Evolutionary conservation across 176 grass and related monocot genomes (phyloP).

Genomic region (Musa schizocarpa): DNA sequence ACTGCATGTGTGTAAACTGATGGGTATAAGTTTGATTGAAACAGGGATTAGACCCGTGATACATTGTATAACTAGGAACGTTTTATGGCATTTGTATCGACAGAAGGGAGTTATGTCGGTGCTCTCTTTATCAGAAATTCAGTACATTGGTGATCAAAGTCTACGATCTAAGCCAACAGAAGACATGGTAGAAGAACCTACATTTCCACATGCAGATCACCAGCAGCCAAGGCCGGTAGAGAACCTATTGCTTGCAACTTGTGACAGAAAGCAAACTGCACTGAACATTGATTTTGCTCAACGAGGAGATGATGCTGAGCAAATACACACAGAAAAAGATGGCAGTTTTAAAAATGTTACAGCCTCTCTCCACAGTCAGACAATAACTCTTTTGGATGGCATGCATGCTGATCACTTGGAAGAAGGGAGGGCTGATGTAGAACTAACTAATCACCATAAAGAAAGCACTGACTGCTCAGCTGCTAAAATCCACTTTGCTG

Average conservation of each 20-base stretch:
- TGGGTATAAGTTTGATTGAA: background rate
- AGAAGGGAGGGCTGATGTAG: slow-evolving; percentile 7
- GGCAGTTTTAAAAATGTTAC: slow-evolving; percentile 23
- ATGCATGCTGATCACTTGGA: slow-evolving; percentile 28
- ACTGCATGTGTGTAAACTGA: too few species aligned
- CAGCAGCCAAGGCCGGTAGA: slow-evolving; percentile 38
- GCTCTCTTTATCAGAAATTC: slow-evolving; percentile 20
- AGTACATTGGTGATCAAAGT: slow-evolving; percentile 18
- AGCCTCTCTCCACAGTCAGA: slow-evolving; percentile 19
- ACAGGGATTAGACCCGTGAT: background rate
- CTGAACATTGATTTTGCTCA: slow-evolving; percentile 36
- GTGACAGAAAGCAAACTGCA: slow-evolving; percentile 29
- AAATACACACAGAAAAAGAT: slow-evolving; percentile 15
- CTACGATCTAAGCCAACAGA: slow-evolving; percentile 17
- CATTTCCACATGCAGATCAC: slow-evolving; percentile 50
- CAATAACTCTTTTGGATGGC: slow-evolving; percentile 27
- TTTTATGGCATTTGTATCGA: slow-evolving; percentile 34
- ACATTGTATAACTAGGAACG: background rate
- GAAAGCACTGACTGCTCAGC: slow-evolving; percentile 20
- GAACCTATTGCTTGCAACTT: slow-evolving; percentile 34
- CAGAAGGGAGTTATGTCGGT: slow-evolving; percentile 17
- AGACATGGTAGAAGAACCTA: slow-evolving; percentile 62
- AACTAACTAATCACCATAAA: slow-evolving; percentile 11
- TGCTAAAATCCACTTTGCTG: slow-evolving; percentile 29
- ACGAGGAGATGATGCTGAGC: slow-evolving; percentile 24